Evolutionary conservation across 1,139 yeast species (phyloP), one percentile per base, ranked within the genome.

Genomic region (Meyerozyma guilliermondii): DNA sequence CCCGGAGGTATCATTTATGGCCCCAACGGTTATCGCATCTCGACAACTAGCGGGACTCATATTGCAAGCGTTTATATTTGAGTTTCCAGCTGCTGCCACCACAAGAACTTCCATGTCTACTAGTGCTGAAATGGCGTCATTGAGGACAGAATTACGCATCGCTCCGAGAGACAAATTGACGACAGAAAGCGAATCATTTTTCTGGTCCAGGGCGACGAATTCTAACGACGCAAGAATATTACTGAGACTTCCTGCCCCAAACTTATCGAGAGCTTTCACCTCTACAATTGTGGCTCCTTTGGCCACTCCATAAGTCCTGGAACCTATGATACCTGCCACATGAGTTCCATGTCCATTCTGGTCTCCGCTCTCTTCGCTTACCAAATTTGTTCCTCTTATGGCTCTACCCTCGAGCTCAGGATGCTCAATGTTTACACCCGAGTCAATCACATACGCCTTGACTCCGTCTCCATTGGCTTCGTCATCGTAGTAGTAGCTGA

Each of bases 11-110:
- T 85, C 95, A 58, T 87, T 94, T 40, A 87, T 78, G 2, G 96
- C 95, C 0, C 96, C 96, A 4, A 88, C 94, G 0, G 95, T 83
- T 5, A 87, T 78, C 0, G 89, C 92, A 35, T 68, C 67, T 1
- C 66, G 65, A 0, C 94, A 81, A 34, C 89, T 80, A 0, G 94
- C 92, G 0, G 96, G 96, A 40, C 94, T 84, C 10, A 83, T 77
- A 47, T 73, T 60, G 56, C 96, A 88, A 0, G 96, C 94, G 56
- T 87, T 80, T 14, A 76, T 62, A 53, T 85, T 83, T 30, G 83
- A 74, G 58, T 89, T 89, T 1, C 97, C 97, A 1, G 96, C 96
- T 0, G 96, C 96, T 2, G 76, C 94, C n/a, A 87, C 87, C 22
- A 87, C 72, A 1, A 87, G 78, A 37, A 91, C 57, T 0, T 96